Evolutionary conservation across 2,329 filamentous ascomycete genomes (phyloP).

Genomic region (Sclerotiophoma versabilis): DNA sequence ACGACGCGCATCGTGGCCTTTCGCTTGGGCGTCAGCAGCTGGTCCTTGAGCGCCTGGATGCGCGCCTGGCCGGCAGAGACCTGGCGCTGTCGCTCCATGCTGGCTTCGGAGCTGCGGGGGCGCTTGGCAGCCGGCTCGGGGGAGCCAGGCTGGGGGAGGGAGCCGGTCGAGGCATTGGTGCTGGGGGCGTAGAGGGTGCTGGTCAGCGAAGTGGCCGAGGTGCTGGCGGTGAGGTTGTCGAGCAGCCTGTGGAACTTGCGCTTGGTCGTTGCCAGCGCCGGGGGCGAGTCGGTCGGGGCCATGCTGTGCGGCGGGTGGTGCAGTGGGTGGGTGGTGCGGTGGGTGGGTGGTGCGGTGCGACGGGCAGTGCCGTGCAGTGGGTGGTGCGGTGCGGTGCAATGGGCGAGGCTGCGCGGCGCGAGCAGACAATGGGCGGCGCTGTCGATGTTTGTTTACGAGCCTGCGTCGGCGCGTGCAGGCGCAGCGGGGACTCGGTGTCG

Average conservation of each 20-base stretch:
- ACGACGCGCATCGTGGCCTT: constrained; percentile 42
- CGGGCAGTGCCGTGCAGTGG: constrained; percentile 15
- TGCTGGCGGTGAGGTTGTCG: constrained; percentile 63
- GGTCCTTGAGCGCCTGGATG: constrained; percentile 41
- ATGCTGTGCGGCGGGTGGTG: constrained; percentile 8
- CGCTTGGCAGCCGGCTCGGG: constrained; percentile 46
- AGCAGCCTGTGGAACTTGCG: constrained; percentile 78
- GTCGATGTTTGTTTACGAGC: constrained; percentile 1
- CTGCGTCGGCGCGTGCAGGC: neutral
- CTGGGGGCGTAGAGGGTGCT: constrained; percentile 43
- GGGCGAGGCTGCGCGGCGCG: neutral
- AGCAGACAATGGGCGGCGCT: neutral
- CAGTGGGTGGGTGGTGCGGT: neutral
- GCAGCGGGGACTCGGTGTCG: neutral
- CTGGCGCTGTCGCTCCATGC: constrained; percentile 36
- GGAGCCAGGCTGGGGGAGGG: constrained; percentile 30
- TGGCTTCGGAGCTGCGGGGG: constrained; percentile 40
- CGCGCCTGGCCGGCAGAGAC: constrained; percentile 41
- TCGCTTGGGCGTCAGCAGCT: constrained; percentile 39
- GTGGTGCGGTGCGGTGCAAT: too few relatives aligned
- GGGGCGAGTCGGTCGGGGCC: constrained; percentile 31
- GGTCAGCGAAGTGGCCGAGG: constrained; percentile 51
- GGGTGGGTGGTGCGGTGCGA: neutral
- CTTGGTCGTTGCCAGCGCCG: constrained; percentile 77
- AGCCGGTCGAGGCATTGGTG: constrained; percentile 40